phyloP scores from a whole-genome alignment of 2,329 filamentous ascomycete genomes.

The Ophiostoma ips region DNA sequence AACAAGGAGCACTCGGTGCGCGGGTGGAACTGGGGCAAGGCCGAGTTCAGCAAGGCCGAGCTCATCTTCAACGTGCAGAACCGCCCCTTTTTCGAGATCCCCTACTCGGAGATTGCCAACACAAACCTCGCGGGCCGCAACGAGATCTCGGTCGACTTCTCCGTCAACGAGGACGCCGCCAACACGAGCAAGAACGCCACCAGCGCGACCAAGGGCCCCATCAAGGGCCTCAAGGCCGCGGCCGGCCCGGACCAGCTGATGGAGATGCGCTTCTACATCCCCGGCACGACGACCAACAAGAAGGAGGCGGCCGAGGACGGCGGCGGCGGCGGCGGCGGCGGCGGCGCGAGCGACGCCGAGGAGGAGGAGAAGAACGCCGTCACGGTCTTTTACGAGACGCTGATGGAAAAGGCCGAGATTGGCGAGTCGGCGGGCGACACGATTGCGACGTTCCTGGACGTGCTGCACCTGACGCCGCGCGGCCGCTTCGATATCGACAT shows the following conservation, averaged over 20 bases:
- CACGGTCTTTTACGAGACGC: constrained; percentile 92
- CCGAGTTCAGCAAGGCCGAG: constrained; percentile 90
- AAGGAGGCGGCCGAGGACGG: constrained; percentile 49
- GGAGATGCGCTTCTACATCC: constrained; percentile 98
- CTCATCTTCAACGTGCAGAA: constrained; percentile 95
- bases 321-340: constrained; percentile 61
- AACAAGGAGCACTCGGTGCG: constrained; percentile 86
- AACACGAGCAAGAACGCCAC: constrained; percentile 50
- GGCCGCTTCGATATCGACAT: constrained; percentile 99
- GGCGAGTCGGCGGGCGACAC: constrained; percentile 98
- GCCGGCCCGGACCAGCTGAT: constrained; percentile 86
- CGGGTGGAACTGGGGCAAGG: constrained; percentile 99
- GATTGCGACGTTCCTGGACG: constrained; percentile 91
- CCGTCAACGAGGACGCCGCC: constrained; percentile 57
- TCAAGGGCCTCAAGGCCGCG: constrained; percentile 75
- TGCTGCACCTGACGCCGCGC: constrained; percentile 93
- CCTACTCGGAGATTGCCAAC: constrained; percentile 94
- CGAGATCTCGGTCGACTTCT: constrained; percentile 92
- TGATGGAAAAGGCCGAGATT: constrained; percentile 98
- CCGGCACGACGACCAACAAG: constrained; percentile 72
- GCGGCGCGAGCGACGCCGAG: constrained; percentile 50
- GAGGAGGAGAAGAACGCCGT: constrained; percentile 92
- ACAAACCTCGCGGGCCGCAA: constrained; percentile 96
- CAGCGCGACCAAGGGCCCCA: constrained; percentile 45
- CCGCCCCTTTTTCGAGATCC: constrained; percentile 88